Evolutionary conservation across 495 filamentous ascomycete species (phyloP), one percentile per base, ranked within the genome.

Genomic region (Hypoxylon lenormandii): DNA sequence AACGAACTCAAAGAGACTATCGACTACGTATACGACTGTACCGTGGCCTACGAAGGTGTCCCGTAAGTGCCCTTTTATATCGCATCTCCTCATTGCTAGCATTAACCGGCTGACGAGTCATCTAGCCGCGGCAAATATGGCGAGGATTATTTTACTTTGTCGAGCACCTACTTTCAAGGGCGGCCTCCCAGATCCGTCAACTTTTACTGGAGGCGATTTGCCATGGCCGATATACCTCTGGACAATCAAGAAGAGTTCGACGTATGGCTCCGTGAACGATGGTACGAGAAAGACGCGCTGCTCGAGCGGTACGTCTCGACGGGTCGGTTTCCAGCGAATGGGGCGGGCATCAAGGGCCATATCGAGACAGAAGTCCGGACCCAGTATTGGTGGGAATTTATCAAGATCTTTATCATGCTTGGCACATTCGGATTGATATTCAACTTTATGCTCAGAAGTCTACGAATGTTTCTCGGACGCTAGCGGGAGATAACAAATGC

Each of bases 21-120:
- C 5, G 89, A 92, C 8, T 94, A 89, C 72, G 84, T 94, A 18
- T 95, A 95, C 74, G 92, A 95, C 74, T 94, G 92, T 74, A 95
- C 92, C 0, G 84, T 95, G 16, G 90, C 90, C 6, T 95, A 95
- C 76, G 92, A 92, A 77, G 92, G 92, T 19, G 83, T 95, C 26
- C 86, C 87, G 87, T 91, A 78, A 80, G 88, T 86, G 48, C 5
- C 3, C 18, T 19, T 26, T 13, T 19, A 5, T 13, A 15, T 10
- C 18, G 8, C 26, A 10, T 26, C 36, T 15, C 12, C 28, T 23
- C 51, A 16, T 49, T 40, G 23, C 28, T 73, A 42, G 64, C 60
- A 12, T 22, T 53, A 30, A 46, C 54, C 23, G 71, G 30, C 51
- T 64, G 28, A 67, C 64, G 50, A 57, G 38, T 16, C 15, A 1